Evolutionary conservation across 495 filamentous ascomycete species (phyloP).

Genomic region (Aspergillus ellipticus): DNA sequence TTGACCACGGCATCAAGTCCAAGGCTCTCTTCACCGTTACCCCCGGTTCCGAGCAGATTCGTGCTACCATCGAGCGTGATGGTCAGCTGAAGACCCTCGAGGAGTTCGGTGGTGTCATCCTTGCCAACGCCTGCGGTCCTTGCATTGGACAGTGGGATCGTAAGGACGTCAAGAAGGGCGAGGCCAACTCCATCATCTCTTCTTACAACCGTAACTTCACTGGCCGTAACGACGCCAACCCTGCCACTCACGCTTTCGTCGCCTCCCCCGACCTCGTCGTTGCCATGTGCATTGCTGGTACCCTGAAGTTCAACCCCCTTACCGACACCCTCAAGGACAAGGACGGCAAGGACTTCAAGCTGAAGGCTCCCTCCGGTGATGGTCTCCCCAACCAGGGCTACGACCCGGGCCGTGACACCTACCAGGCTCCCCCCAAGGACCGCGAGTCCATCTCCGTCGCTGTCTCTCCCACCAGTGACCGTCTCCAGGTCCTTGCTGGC

Average conservation of each 20-base stretch:
- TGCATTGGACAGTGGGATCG: constrained; percentile 91
- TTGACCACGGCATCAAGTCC: constrained; percentile 90
- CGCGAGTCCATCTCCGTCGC: constrained; percentile 68
- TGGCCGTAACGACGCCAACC: constrained; percentile 98
- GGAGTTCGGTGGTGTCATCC: constrained; percentile 93
- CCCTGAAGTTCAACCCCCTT: constrained; percentile 94
- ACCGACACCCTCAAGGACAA: constrained; percentile 92
- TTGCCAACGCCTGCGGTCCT: constrained; percentile 93
- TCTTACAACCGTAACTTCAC: constrained; percentile 99
- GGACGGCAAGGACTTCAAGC: constrained; percentile 94
- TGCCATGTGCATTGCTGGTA: constrained; percentile 85
- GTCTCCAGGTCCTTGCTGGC: constrained; percentile 85
- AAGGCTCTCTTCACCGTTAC: constrained; percentile 94
- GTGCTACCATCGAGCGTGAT: constrained; percentile 91
- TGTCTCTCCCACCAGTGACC: constrained; percentile 86
- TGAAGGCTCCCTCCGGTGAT: constrained; percentile 73
- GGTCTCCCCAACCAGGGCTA: constrained; percentile 80
- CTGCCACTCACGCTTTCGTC: constrained; percentile 97
- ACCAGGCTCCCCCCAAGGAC: constrained; percentile 90
- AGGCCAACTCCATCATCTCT: constrained; percentile 91
- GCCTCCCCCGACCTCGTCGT: constrained; percentile 97
- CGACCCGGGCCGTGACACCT: constrained; percentile 91
- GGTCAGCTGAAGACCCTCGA: constrained; percentile 95
- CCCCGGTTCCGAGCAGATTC: constrained; percentile 96
- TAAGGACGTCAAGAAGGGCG: constrained; percentile 92